Conservation (phyloP, 805 yeast species). For the Maudiozyma bulderi region DNA sequence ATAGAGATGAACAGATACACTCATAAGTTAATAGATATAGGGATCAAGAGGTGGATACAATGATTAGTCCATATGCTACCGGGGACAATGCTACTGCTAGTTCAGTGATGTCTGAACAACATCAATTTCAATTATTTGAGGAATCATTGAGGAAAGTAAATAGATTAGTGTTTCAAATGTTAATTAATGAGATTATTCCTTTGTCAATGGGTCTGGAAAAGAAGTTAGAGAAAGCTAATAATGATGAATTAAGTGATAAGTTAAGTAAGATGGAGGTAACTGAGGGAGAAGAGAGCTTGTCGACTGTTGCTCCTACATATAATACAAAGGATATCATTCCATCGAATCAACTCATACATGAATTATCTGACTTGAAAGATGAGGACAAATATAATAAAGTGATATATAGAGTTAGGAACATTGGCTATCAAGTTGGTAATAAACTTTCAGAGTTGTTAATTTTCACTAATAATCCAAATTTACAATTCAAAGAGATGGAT, state of each 20-base stretch:
- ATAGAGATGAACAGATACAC: too few relatives aligned
- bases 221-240: slow-evolving; percentile 22
- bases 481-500: slow-evolving; percentile 44
- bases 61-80: too few relatives aligned
- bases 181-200: slow-evolving; percentile 72
- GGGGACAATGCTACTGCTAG: background rate
- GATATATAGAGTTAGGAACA: slow-evolving; percentile 49
- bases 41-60: too few relatives aligned
- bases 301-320: background rate
- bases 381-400: slow-evolving; percentile 39
- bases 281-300: background rate
- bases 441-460: slow-evolving; percentile 42
- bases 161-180: slow-evolving; percentile 46
- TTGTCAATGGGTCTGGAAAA: slow-evolving; percentile 54
- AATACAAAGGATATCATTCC: slow-evolving; percentile 3
- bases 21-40: too few relatives aligned
- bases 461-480: slow-evolving; percentile 39
- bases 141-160: slow-evolving; percentile 38
- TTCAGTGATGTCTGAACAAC: slow-evolving; percentile 14
- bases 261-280: slow-evolving; percentile 10
- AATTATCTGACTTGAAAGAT: slow-evolving; percentile 23
- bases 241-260: background rate
- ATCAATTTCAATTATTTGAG: slow-evolving; percentile 23
- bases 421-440: slow-evolving; percentile 64
- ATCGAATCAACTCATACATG: slow-evolving; percentile 22